A percentile compares a stretch with the other conserved stretches of the same genome.
phyloP scores from a whole-genome alignment of 1,139 yeast genomes.

The Suhomyces panamericanus region DNA sequence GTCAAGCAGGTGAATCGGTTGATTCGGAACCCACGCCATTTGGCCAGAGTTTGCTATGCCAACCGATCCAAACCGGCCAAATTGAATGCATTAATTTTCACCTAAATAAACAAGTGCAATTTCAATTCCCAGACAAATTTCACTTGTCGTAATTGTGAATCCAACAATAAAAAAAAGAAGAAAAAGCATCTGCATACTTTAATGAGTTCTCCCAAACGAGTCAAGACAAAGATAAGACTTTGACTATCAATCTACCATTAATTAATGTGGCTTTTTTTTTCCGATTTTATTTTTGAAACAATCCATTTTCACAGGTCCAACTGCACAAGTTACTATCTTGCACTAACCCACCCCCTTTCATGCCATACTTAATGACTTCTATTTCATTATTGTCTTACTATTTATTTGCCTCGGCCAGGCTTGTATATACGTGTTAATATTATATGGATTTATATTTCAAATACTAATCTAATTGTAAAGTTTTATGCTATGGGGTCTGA shows the following conservation, averaged over 20 bases:
- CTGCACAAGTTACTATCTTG: not conserved
- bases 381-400: conserved; percentile 11
- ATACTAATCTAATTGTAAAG: not conserved
- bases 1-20: conserved; percentile 29
- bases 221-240: no score
- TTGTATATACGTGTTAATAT: conserved; percentile 4
- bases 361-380: not conserved
- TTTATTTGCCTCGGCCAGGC: not conserved
- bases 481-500: not conserved
- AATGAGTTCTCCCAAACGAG: no score
- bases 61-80: conserved; percentile 25
- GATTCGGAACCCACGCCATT: conserved; percentile 18
- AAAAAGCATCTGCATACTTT: no score
- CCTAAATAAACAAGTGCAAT: conserved; percentile 1
- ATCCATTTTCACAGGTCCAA: not conserved
- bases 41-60: conserved; percentile 33
- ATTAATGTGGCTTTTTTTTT: no score
- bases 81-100: conserved; percentile 34
- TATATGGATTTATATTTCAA: not conserved
- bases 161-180: no score
- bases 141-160: no score
- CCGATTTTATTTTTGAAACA: not conserved
- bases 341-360: not conserved
- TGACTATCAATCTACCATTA: no score
- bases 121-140: no score